Conservation (phyloP, 192 early-diverging fungal species). For the Rhizophagus prolifer region DNA sequence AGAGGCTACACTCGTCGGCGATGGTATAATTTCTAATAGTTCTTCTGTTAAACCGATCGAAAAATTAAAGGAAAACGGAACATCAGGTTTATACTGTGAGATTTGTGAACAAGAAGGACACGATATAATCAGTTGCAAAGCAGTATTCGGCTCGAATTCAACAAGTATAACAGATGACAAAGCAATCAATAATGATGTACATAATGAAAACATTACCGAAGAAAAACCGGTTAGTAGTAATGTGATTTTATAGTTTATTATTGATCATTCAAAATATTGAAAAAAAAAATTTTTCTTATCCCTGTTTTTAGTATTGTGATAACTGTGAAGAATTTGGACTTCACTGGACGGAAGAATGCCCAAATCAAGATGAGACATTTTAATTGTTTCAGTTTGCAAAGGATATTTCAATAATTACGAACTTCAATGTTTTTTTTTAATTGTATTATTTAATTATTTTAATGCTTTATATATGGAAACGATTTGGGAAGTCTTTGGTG, state of each 20-base stretch:
- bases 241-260: neutral
- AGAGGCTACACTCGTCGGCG: neutral
- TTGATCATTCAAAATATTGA: neutral
- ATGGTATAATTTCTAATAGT: neutral
- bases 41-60: neutral
- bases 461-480: neutral
- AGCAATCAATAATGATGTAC: neutral
- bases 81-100: slow-evolving; percentile 53
- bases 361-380: slow-evolving; percentile 69
- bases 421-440: neutral
- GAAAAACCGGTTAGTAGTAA: slow-evolving; percentile 48
- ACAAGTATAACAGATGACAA: neutral
- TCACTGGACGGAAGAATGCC: slow-evolving; percentile 74
- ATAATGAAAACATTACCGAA: slow-evolving; percentile 29
- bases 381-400: slow-evolving; percentile 26
- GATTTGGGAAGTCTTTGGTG: too few species aligned
- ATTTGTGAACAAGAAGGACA: slow-evolving; percentile 69
- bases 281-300: neutral
- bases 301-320: slow-evolving; percentile 61
- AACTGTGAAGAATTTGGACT: slow-evolving; percentile 71
- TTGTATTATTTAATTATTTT: neutral
- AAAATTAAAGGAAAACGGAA: neutral
- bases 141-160: slow-evolving; percentile 42
- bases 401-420: neutral
- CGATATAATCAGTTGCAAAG: slow-evolving; percentile 58